A percentile compares a stretch with the other conserved stretches of the same genome.
phyloP scores from a whole-genome alignment of 257 asterid species.

The Misopates orontium region DNA sequence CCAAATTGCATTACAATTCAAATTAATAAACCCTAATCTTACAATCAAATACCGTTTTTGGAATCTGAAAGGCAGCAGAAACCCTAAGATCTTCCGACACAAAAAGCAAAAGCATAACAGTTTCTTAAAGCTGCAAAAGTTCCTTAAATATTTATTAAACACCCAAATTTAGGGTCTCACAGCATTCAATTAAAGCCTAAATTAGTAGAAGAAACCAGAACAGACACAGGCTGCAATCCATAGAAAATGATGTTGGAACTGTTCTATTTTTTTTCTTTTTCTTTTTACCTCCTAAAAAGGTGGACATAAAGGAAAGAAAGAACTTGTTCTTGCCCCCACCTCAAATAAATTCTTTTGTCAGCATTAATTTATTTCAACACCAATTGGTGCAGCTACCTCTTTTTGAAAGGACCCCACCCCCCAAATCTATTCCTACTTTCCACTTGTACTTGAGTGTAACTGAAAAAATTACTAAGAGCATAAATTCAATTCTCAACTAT shows the following conservation, averaged over 20 bases:
- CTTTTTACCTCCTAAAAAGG: slow-evolving; percentile 31
- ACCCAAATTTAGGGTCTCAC: slow-evolving; percentile 21
- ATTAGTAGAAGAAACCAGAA: background rate
- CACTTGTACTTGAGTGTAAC: slow-evolving; percentile 11
- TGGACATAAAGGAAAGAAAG: slow-evolving; percentile 11
- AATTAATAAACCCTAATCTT: slow-evolving; percentile 1
- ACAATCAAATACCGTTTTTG: slow-evolving; percentile 17
- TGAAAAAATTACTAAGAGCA: background rate
- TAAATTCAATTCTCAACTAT: no score
- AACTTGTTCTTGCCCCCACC: slow-evolving; percentile 32
- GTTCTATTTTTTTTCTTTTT: background rate
- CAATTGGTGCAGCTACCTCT: slow-evolving; percentile 36
- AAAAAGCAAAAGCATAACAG: slow-evolving; percentile 17
- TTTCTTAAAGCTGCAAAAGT: slow-evolving; percentile 29
- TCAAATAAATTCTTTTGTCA: slow-evolving; percentile 33
- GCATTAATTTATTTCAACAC: slow-evolving; percentile 34
- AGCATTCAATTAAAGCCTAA: slow-evolving; percentile 8
- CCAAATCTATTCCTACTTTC: slow-evolving; percentile 6
- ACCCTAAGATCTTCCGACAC: slow-evolving; percentile 33
- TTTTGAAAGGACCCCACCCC: background rate
- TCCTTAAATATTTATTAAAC: slow-evolving; percentile 13
- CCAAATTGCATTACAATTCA: no score
- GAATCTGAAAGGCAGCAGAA: slow-evolving; percentile 18
- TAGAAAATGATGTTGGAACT: slow-evolving; percentile 31
- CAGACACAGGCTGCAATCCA: slow-evolving; percentile 30